A percentile compares a stretch with the other conserved stretches of the same genome.
phyloP scores from a whole-genome alignment of 495 filamentous ascomycete genomes.

The Penicillium mononematosum region DNA sequence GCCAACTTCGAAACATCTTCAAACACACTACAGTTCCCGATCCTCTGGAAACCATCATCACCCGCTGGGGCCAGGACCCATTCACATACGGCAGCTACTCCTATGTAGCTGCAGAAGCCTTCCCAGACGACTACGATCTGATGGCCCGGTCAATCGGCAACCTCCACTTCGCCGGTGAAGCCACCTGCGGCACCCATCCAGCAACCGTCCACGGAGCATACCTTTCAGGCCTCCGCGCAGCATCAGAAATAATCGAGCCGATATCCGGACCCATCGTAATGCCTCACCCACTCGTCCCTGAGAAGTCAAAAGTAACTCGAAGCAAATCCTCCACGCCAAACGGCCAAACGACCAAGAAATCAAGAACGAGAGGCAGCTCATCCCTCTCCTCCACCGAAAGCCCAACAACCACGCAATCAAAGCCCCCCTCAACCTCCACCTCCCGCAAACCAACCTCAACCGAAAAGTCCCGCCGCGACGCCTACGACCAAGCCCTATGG shows the following conservation, averaged over 20 bases:
- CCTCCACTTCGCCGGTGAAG: constrained; percentile 94
- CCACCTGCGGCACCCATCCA: constrained; percentile 91
- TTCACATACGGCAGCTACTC: constrained; percentile 94
- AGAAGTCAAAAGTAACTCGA: constrained; percentile 44
- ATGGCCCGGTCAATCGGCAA: constrained; percentile 88
- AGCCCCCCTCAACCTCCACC: constrained; percentile 13
- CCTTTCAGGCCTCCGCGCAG: constrained; percentile 85
- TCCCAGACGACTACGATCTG: constrained; percentile 83
- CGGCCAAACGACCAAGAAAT: constrained; percentile 15
- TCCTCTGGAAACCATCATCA: constrained; percentile 85
- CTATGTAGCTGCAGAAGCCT: constrained; percentile 77
- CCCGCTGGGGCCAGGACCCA: constrained; percentile 86
- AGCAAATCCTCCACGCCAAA: constrained; percentile 20
- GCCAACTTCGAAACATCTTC: constrained; percentile 68
- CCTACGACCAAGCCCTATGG: constrained; percentile 73
- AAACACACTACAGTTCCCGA: constrained; percentile 60
- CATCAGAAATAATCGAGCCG: constrained; percentile 75
- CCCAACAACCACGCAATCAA: constrained; percentile 7
- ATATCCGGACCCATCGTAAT: constrained; percentile 79
- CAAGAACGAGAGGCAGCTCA: constrained; percentile 9
- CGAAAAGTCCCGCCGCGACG: constrained; percentile 57
- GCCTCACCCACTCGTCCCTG: constrained; percentile 72
- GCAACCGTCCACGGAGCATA: constrained; percentile 97
- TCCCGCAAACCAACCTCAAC: constrained; percentile 28
- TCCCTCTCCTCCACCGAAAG: constrained; percentile 13